Evolutionary conservation across 148 eudicot genomes (phyloP), one percentile per base, ranked within the genome.

Genomic region (Gaultheria prostrata): DNA sequence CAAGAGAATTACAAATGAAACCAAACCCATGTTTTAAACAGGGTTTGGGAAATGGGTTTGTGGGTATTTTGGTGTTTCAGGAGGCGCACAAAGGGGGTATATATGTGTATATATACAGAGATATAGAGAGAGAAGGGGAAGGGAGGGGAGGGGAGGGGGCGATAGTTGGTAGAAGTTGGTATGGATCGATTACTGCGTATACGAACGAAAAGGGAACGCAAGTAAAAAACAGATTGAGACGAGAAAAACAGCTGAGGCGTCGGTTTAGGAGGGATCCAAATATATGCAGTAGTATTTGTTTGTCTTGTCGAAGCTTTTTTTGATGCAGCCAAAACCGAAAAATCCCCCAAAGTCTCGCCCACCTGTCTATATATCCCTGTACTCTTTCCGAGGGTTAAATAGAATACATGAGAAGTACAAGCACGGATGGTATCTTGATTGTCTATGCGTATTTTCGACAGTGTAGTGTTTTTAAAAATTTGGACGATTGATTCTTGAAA

Each of bases 231-330:
- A 45, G 49, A 33, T 39, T 72, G 24, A 72, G 17, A 72, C 48
- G 2, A 43, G 10, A 70, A 71, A 70, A 67, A 11, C 45, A 54
- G 80, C 45, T 17, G 67, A 53, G 12, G 65, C 26, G 46, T 32
- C 80, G 67, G 65, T 78, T 53, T 10, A 26, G 59, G 45, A 77
- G 78, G 77, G 77, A 39, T 73, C 77, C 50, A 73, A 15, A 51
- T 9, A 24, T 21, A 32, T 21, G 43, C 20, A 7, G 6, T 75
- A n/a, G n/a, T n/a, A 39, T 39, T 39, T 39, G 8, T 48, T 49
- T 43, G 48, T 43, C 11, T 73, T 39, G 26, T 35, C 14, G 48
- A 32, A 45, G 77, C 50, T 72, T 35, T 72, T 51, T 46, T 46
- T n/a, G n/a, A 2, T 12, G 30, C 53, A 4, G 28, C 54, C 49